These are phyloP conservation scores for Dioscorea dumetorum DNA, from an alignment of 106 monocot genomes.

Conservation along the genomic window DNA sequence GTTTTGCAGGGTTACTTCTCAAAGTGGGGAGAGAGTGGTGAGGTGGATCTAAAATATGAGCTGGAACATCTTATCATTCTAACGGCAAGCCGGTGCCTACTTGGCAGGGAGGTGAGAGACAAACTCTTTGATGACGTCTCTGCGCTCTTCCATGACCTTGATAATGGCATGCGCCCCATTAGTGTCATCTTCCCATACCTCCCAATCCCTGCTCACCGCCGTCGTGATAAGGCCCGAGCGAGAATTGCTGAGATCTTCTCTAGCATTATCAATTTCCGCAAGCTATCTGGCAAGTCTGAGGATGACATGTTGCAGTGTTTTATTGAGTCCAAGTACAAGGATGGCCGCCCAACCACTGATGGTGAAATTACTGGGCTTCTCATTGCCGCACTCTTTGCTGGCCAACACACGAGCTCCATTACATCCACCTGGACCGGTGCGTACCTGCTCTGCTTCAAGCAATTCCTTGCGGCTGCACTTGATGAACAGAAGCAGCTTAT, in stretches of 20 bases:
- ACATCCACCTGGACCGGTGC: conserved; percentile 98
- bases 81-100: conserved; percentile 88
- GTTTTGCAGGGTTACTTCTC: conserved; percentile 85
- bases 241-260: conserved; percentile 34
- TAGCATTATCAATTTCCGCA: conserved; percentile 39
- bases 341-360: conserved; percentile 82
- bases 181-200: conserved; percentile 93
- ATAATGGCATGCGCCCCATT: conserved; percentile 92
- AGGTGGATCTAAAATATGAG: conserved; percentile 90
- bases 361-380: conserved; percentile 89
- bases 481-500: conserved; percentile 80
- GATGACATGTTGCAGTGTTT: conserved; percentile 96
- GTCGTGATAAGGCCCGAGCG: conserved; percentile 67
- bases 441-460: conserved; percentile 47
- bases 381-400: conserved; percentile 93
- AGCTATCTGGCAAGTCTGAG: conserved; percentile 39
- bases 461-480: conserved; percentile 42
- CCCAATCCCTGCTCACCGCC: conserved; percentile 84
- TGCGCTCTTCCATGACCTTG: conserved; percentile 94
- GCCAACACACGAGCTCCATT: conserved; percentile 98
- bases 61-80: conserved; percentile 93
- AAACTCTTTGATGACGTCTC: conserved; percentile 97
- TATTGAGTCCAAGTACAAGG: conserved; percentile 95
- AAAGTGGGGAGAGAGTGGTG: conserved; percentile 91
- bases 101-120: conserved; percentile 92